Percentiles rank a stretch among this genome's conserved stretches.
These are phyloP conservation scores for Luffa aegyptiaca DNA, from an alignment of 306 rosid genomes.

Conservation along the genomic window DNA sequence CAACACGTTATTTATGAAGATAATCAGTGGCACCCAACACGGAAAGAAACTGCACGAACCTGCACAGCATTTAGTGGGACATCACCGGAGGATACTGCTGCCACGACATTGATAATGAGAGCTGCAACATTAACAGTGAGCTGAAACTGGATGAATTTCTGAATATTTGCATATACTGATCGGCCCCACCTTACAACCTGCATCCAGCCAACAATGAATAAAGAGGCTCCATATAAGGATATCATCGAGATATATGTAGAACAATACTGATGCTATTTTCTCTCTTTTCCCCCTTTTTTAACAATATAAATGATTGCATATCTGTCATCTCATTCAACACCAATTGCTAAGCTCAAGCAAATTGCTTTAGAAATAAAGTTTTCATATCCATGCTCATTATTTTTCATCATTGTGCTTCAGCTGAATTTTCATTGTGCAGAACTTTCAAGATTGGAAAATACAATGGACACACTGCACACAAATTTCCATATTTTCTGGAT, in stretches of 20 bases:
- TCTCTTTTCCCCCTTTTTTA: not conserved
- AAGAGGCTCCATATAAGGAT: not conserved
- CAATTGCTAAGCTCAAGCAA: not conserved
- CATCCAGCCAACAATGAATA: conserved; percentile 10
- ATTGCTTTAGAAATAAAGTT: not conserved
- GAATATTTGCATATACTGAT: conserved; percentile 92
- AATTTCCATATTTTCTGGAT: not conserved
- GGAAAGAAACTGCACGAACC: conserved; percentile 37
- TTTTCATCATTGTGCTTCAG: not conserved
- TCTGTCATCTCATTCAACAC: not conserved
- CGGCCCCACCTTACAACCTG: conserved; percentile 99
- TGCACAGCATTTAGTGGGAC: conserved; percentile 95
- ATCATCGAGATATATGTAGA: not conserved
- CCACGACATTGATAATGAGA: conserved; percentile 76
- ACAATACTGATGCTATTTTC: not conserved
- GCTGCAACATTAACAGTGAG: conserved; percentile 96
- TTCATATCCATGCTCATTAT: not conserved
- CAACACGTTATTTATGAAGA: not conserved
- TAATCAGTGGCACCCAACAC: not conserved
- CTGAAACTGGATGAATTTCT: conserved; percentile 96
- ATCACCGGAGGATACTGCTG: conserved; percentile 75
- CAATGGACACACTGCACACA: not conserved
- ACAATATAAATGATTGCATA: not conserved
- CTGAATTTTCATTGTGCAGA: not conserved
- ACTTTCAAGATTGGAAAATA: not conserved